phyloP scores from a whole-genome alignment of 441 rosid genomes.

The Bocquillonia castaneifolia region DNA sequence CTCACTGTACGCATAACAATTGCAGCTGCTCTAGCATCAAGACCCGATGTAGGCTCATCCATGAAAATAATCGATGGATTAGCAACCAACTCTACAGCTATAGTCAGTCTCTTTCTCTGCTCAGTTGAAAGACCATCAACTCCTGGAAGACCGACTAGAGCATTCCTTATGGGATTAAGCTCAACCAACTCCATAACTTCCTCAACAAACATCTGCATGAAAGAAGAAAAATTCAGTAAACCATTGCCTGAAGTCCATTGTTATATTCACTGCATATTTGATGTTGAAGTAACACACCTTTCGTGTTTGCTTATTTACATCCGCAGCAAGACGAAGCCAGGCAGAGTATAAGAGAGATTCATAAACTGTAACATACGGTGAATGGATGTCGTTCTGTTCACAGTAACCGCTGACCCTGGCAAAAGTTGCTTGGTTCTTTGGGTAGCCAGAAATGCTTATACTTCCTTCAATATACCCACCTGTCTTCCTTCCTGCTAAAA shows the following conservation, averaged over 20 bases:
- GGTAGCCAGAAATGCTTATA: constrained; percentile 63
- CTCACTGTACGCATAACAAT: constrained; percentile 82
- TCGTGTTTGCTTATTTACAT: constrained; percentile 39
- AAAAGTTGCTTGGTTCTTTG: constrained; percentile 64
- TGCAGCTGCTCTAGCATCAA: constrained; percentile 87
- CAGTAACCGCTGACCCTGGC: constrained; percentile 74
- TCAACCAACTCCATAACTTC: constrained; percentile 72
- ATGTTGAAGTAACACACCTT: constrained; percentile 32
- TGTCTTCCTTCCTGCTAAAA: constrained; percentile 69
- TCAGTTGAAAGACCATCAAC: constrained; percentile 72
- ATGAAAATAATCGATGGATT: constrained; percentile 74
- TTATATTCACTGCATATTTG: no score
- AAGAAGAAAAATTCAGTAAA: not conserved
- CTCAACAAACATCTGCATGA: constrained; percentile 61
- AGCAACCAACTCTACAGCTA: constrained; percentile 79
- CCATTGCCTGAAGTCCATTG: no score
- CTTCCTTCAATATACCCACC: constrained; percentile 62
- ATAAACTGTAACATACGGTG: constrained; percentile 59
- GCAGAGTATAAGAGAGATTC: constrained; percentile 69
- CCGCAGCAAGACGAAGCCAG: constrained; percentile 64
- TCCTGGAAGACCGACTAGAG: constrained; percentile 68
- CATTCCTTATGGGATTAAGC: constrained; percentile 44
- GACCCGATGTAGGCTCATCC: constrained; percentile 86
- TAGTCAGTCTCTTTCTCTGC: constrained; percentile 64
- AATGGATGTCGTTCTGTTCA: constrained; percentile 73